Base-by-base conservation (phyloP, 1,284 basidiomycete genomes). In the Boletus nobilissimus region DNA sequence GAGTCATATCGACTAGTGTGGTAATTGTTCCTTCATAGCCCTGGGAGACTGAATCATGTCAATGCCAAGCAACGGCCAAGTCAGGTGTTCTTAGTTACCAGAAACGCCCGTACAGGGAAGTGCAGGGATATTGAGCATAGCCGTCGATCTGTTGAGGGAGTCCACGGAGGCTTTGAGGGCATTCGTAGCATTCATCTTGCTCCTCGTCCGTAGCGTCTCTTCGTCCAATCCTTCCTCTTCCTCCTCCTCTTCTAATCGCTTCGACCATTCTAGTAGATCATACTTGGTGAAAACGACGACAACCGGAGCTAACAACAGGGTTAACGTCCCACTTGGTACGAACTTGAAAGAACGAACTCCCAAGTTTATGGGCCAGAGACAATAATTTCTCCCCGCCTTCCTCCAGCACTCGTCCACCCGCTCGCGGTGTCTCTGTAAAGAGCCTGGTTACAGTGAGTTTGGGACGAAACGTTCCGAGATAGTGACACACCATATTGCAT, bases 351-450 rank as follows among this genome's bases (percentile, higher is more conserved):
- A 22, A 70, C 67, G 13, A 39, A 78, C 77, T 74, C 63, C 54
- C 57, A 18, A 74, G 71, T 22, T 70, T 39, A 40, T 74, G 19
- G 1, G 76, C 77, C 32, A 78, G 36, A 22, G 36, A 46, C 2
- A 78, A 38, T 24, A 77, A 64, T 16, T 63, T 74, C 48, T 74
- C 67, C 14, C 78, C 76, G 6, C 77, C 76, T 67, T 78, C 68
- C 36, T 78, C 77, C 62, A 78, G 62, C 5, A 78, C 76, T 57
- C 77, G 71, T 10, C 76, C 72, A 43, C 77, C 76, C 1, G 76
- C 67, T 26, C 76, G 76, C 24, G 77, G 71, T 40, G 68, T 78
- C 46, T 78, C 76, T 70, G 46, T 54, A 72, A 71, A 78, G 46
- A 78, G 76, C 71, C 76, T 78, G 22, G 14, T 34, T 24, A 54